phyloP scores from a whole-genome alignment of 2,329 filamentous ascomycete species.

The Paecilomyces sp. region DNA sequence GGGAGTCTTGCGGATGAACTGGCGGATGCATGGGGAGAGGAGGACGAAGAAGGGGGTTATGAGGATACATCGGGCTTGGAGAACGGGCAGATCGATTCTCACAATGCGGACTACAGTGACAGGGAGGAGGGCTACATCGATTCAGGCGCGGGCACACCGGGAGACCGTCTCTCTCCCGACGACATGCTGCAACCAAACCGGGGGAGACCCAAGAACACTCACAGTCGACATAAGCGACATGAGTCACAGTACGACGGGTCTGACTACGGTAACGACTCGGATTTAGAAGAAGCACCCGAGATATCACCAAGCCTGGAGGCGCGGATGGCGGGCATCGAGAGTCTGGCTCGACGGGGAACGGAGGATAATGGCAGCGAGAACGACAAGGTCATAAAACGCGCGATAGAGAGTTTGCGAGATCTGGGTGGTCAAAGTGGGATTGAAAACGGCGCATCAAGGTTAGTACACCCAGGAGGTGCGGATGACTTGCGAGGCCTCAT shows the following conservation, averaged over 20 bases:
- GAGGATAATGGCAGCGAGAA: conserved; percentile 45
- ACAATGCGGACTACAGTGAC: conserved; percentile 23
- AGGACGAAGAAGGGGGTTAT: conserved; percentile 42
- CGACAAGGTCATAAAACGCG: conserved; percentile 46
- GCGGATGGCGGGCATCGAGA: conserved; percentile 50
- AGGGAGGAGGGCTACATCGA: conserved; percentile 22
- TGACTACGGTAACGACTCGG: conserved; percentile 51
- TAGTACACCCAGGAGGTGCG: conserved; percentile 12
- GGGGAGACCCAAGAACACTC: conserved; percentile 30
- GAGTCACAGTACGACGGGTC: conserved; percentile 50
- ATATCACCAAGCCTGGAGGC: conserved; percentile 50
- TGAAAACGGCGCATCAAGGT: conserved; percentile 51
- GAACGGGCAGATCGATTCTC: conserved; percentile 18
- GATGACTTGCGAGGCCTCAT: background rate
- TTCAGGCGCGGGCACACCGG: conserved; percentile 19
- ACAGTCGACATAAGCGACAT: conserved; percentile 29
- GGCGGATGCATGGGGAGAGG: conserved; percentile 46
- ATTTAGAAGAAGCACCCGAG: conserved; percentile 45
- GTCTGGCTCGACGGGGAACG: conserved; percentile 45
- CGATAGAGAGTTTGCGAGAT: conserved; percentile 46
- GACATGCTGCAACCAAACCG: conserved; percentile 26
- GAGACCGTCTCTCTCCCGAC: conserved; percentile 13
- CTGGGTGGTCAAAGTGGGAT: conserved; percentile 49
- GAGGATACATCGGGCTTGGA: conserved; percentile 34
- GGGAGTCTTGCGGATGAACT: conserved; percentile 59